Conservation (phyloP, 441 rosid species). For the Erodium moschatum region DNA sequence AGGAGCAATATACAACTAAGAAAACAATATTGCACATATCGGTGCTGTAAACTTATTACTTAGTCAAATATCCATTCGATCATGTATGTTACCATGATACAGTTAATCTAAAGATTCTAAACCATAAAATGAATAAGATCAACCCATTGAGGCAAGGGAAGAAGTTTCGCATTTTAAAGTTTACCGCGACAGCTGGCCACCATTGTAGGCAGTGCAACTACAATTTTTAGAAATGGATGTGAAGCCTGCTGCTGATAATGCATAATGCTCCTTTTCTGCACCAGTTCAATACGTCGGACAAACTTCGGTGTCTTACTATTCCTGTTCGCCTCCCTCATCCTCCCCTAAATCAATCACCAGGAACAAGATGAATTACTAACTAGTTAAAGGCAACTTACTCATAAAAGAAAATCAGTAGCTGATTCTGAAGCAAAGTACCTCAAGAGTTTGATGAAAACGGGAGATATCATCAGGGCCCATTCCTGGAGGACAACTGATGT, state of each 20-base stretch:
- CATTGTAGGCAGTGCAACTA: constrained; percentile 89
- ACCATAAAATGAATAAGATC: background rate
- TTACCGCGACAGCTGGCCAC: constrained; percentile 88
- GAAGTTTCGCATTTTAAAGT: background rate
- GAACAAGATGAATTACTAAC: constrained; percentile 3
- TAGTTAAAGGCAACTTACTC: constrained; percentile 11
- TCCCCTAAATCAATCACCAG: constrained; percentile 39
- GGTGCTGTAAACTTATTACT: background rate
- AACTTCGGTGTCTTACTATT: constrained; percentile 53
- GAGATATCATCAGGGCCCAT: constrained; percentile 92
- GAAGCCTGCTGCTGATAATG: constrained; percentile 76
- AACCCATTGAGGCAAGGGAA: background rate
- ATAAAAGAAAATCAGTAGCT: constrained; percentile 4
- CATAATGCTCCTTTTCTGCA: constrained; percentile 80
- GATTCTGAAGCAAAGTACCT: constrained; percentile 39
- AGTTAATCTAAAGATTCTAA: background rate
- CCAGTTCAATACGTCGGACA: constrained; percentile 56
- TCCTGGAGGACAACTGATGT: constrained; percentile 73
- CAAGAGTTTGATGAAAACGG: constrained; percentile 64
- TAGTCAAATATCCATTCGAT: background rate
- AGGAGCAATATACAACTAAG: background rate
- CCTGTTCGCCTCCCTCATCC: constrained; percentile 69
- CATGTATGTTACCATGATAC: background rate
- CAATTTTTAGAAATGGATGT: constrained; percentile 75
- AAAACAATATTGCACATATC: background rate